These are phyloP conservation scores for Chlamydomonas sphaeroides DNA, from an alignment of 139 green algal genomes.

Conservation along the genomic window DNA sequence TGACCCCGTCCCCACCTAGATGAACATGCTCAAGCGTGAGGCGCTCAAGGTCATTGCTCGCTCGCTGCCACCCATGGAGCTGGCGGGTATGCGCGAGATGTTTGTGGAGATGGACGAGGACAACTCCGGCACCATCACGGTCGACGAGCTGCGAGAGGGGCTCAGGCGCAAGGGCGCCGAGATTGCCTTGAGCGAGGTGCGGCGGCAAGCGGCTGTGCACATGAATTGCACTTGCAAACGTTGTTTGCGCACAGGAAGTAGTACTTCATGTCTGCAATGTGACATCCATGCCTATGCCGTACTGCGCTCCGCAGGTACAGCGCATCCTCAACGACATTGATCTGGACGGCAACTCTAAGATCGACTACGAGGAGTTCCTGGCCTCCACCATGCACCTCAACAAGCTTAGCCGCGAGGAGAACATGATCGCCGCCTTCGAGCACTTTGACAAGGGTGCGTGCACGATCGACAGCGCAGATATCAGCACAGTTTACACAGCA, in stretches of 20 bases:
- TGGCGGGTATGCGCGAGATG: constrained; percentile 65
- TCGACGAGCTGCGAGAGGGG: constrained; percentile 83
- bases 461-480: too few species aligned
- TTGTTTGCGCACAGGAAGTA: too few species aligned
- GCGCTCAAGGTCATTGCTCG: constrained; percentile 78
- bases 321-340: constrained; percentile 68
- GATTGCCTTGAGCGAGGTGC: constrained; percentile 25
- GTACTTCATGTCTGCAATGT: too few species aligned
- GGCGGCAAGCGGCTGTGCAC: too few species aligned
- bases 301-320: constrained; percentile 57
- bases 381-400: constrained; percentile 86
- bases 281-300: too few species aligned
- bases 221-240: too few species aligned
- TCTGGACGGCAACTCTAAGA: constrained; percentile 60
- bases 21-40: constrained; percentile 97
- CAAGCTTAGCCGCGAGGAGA: constrained; percentile 85
- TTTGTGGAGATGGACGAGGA: constrained; percentile 72
- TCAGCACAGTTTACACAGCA: too few species aligned
- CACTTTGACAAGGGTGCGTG: constrained; percentile 81
- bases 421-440: constrained; percentile 81
- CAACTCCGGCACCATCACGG: constrained; percentile 72
- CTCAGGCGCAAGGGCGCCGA: constrained; percentile 71
- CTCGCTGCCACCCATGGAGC: constrained; percentile 74
- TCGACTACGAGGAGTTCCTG: constrained; percentile 88
- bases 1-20: constrained; percentile 51